These are phyloP conservation scores for Mrakia frigida DNA, from an alignment of 768 basidiomycete species.

Conservation along the genomic window DNA sequence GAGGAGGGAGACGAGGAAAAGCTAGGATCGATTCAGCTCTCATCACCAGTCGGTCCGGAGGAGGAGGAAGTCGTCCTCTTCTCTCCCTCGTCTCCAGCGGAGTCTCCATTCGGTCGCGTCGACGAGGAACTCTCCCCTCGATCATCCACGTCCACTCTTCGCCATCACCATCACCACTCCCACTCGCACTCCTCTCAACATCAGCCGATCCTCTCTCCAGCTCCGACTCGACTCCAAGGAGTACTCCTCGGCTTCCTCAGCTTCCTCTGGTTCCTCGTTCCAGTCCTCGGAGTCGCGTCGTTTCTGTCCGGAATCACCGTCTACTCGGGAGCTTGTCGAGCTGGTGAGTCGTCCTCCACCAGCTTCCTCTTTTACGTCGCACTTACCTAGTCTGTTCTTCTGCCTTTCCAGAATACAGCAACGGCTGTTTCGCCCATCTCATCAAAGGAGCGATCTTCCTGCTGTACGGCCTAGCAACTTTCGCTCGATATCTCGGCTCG, in stretches of 20 bases:
- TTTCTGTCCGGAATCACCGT: constrained; percentile 65
- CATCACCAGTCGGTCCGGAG: background rate
- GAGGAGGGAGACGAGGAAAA: background rate
- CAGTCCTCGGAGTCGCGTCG: constrained; percentile 66
- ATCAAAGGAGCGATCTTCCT: constrained; percentile 79
- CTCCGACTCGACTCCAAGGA: background rate
- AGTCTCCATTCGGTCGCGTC: background rate
- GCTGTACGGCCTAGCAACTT: constrained; percentile 79
- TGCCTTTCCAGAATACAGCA: constrained; percentile 52
- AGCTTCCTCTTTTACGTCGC: background rate
- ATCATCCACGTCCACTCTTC: constrained; percentile 23
- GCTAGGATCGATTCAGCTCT: background rate
- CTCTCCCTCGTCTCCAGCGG: background rate
- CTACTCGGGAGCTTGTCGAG: constrained; percentile 53
- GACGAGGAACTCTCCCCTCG: constrained; percentile 17
- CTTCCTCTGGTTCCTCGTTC: constrained; percentile 52
- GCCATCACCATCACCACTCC: constrained; percentile 6
- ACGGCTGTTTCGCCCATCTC: constrained; percentile 70
- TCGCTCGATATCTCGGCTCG: constrained; percentile 89
- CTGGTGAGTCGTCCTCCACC: background rate
- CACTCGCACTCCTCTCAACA: background rate
- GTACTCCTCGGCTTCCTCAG: background rate
- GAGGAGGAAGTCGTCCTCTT: constrained; percentile 10
- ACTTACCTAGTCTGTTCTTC: background rate
- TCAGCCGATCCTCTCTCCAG: background rate